Conservation (phyloP, 139 green algal genomes). For the Coelastrella sp. region DNA sequence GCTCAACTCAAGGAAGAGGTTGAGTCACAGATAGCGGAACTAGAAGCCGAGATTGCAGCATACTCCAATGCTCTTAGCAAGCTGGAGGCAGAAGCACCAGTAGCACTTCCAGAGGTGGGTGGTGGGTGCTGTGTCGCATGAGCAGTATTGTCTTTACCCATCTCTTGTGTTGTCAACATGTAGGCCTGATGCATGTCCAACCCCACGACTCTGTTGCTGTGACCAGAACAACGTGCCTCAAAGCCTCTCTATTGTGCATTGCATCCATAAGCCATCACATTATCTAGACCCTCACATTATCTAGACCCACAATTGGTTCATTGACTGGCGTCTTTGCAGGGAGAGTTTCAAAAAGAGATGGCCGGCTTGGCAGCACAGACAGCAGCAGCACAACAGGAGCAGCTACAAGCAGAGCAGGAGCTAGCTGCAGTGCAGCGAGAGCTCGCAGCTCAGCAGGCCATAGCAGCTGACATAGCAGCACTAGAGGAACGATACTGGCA, state of each 20-base stretch:
- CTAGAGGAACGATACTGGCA: slow-evolving; percentile 89
- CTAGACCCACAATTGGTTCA: too few species aligned
- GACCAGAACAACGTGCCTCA: too few species aligned
- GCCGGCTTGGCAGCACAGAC: slow-evolving; percentile 39
- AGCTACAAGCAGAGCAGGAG: slow-evolving; percentile 49
- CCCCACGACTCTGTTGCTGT: too few species aligned
- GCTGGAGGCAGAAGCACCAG: slow-evolving; percentile 55
- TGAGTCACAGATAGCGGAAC: slow-evolving; percentile 75
- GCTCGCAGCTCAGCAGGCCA: slow-evolving; percentile 43
- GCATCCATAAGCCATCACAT: too few species aligned
- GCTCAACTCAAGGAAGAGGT: slow-evolving; percentile 82
- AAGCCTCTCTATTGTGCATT: too few species aligned
- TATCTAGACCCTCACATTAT: too few species aligned
- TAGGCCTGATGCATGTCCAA: too few species aligned
- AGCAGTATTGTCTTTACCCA: too few species aligned
- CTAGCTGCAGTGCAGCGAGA: slow-evolving; percentile 49
- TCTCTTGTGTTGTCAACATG: too few species aligned
- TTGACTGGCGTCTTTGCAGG: too few species aligned
- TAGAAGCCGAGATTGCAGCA: slow-evolving; percentile 72
- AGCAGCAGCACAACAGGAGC: slow-evolving; percentile 54
- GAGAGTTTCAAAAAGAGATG: slow-evolving; percentile 63
- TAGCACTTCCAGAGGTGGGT: slow-evolving; percentile 21
- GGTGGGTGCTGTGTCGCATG: neutral
- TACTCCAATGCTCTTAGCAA: slow-evolving; percentile 73
- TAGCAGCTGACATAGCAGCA: slow-evolving; percentile 61